Conservation (phyloP, 208 protist genomes). For the Strigomonas galati region DNA sequence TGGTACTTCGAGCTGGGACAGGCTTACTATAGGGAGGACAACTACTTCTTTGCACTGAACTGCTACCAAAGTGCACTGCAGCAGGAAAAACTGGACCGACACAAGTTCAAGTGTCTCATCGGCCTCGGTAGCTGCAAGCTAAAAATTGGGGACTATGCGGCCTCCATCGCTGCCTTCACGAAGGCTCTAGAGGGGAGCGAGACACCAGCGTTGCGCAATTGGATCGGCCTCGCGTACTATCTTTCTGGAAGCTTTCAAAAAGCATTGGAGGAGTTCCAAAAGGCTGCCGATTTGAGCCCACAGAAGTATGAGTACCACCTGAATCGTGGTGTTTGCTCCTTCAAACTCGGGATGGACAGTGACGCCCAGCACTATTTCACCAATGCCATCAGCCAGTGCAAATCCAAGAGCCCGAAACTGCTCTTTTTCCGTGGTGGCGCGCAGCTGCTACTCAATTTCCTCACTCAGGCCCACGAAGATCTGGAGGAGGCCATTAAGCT, state of each 20-base stretch:
- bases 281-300: conserved; percentile 65
- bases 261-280: conserved; percentile 52
- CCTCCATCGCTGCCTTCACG: conserved; percentile 36
- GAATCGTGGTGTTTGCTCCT: conserved; percentile 63
- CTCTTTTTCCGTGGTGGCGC: conserved; percentile 78
- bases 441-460: conserved; percentile 48
- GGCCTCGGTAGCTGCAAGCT: conserved; percentile 39
- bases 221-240: conserved; percentile 79
- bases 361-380: conserved; percentile 74
- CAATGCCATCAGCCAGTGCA: conserved; percentile 48
- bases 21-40: conserved; percentile 28
- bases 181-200: conserved; percentile 66
- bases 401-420: conserved; percentile 33
- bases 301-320: conserved; percentile 55
- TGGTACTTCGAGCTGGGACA: conserved; percentile 80
- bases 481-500: conserved; percentile 60
- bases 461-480: conserved; percentile 46
- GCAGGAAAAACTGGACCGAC: conserved; percentile 9
- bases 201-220: conserved; percentile 52
- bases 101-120: conserved; percentile 9
- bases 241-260: conserved; percentile 42
- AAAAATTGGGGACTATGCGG: conserved; percentile 30
- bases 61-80: conserved; percentile 19
- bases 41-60: conserved; percentile 14
- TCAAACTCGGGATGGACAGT: conserved; percentile 37